Base-by-base conservation (phyloP, 306 rosid species). In the Cercis canadensis region DNA sequence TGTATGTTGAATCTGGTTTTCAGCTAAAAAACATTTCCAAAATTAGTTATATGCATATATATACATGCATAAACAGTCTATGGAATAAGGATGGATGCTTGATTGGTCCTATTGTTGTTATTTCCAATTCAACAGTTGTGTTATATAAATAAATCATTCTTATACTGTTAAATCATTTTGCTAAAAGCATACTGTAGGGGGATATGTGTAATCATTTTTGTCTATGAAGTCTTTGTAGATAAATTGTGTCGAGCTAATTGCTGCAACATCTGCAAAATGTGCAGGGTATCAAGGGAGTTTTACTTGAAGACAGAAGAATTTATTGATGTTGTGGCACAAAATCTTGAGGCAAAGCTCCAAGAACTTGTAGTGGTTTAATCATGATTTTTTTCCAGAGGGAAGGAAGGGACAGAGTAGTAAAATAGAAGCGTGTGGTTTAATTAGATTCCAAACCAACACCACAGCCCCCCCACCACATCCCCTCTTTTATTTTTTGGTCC, bases 241-340 rank as follows among this genome's bases (percentile, higher is more conserved):
- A 55, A 60, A 64, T 15, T 37, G n/a, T 2, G 18, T 58, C 13
- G 41, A 49, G 18, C 33, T 76, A 31, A 81, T 31, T 76, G 45
- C 62, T 50, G 29, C 58, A 67, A 46, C 56, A 51, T 62, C 14
- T 50, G 65, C 65, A 5, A 18, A 24, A 8, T 62, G 12, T 80
- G 74, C 91, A 95, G 99, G 89, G 96, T 87, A 32, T 72, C 96
- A 13, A 86, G 95, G 83, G 92, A 91, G 62, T 77, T 66, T 47
- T 91, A 91, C 86, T 77, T 95, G 76, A 91, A 78, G 85, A 91
- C 99, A 0, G 92, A 87, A 83, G 97, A 91, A 67, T 95, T 95
- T 72, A 80, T 95, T 15, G 96, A 87, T 67, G 80, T 92, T 12
- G 96, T 95, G 32, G 96, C 90, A 5, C 84, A 79, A 11, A 94